Evolutionary conservation across 495 filamentous ascomycete genomes (phyloP).

Genomic region (Penicillium chermesinum): DNA sequence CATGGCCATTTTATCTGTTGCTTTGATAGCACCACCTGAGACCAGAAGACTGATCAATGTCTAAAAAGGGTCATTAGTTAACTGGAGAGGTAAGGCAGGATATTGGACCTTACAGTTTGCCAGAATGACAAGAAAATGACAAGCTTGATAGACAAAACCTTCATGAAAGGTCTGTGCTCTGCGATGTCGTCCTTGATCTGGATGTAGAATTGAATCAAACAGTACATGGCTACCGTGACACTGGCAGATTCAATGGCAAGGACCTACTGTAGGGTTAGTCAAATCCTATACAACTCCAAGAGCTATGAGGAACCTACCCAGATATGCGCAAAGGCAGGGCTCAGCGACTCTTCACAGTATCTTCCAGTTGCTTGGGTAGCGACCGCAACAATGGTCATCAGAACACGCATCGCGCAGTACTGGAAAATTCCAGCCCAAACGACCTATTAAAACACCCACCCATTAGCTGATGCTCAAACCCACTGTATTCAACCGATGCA

Average conservation of each 20-base stretch:
- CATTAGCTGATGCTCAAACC: too few relatives aligned
- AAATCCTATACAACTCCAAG: conserved; percentile 37
- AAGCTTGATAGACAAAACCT: conserved; percentile 83
- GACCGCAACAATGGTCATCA: conserved; percentile 77
- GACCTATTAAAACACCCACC: too few relatives aligned
- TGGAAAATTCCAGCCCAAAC: conserved; percentile 86
- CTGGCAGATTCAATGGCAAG: conserved; percentile 64
- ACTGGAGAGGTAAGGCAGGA: neutral
- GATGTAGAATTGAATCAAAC: conserved; percentile 83
- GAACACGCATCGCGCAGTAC: conserved; percentile 83
- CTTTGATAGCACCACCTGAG: conserved; percentile 55
- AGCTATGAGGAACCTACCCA: conserved; percentile 64
- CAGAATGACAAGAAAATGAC: conserved; percentile 96
- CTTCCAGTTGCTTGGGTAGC: conserved; percentile 59
- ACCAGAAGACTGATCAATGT: conserved; percentile 66
- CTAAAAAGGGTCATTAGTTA: conserved; percentile 21
- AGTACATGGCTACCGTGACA: conserved; percentile 88
- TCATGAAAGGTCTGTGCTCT: conserved; percentile 71
- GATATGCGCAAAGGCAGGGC: conserved; percentile 73
- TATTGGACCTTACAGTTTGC: conserved; percentile 55
- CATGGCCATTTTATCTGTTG: conserved; percentile 55
- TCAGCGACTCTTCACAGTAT: conserved; percentile 77
- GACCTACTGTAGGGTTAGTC: conserved; percentile 38
- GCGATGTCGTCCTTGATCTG: conserved; percentile 65
- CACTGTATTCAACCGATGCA: neutral